These are phyloP conservation scores for Phytopythium aichiense DNA, from an alignment of 352 stramenopile genomes.

Conservation along the genomic window DNA sequence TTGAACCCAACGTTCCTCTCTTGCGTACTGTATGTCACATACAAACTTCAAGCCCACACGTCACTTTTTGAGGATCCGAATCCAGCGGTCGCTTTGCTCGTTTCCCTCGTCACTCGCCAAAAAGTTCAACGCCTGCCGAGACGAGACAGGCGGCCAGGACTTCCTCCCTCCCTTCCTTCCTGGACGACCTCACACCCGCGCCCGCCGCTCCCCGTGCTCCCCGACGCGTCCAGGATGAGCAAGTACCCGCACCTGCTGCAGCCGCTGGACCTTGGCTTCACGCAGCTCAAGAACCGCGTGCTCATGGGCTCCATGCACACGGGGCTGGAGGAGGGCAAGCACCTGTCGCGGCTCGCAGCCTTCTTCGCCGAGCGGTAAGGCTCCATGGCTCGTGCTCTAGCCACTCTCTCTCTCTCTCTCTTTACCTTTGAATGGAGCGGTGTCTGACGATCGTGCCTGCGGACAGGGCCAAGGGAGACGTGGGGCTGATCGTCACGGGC, in stretches of 20 bases:
- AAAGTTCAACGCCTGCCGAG: constrained; percentile 11
- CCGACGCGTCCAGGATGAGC: constrained; percentile 23
- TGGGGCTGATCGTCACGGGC: constrained; percentile 94
- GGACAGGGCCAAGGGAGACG: constrained; percentile 82
- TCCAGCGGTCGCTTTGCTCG: neutral
- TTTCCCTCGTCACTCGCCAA: neutral
- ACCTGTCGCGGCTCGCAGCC: constrained; percentile 81
- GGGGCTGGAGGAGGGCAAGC: constrained; percentile 83
- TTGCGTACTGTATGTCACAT: neutral
- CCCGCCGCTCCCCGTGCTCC: too few species aligned
- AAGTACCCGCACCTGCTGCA: constrained; percentile 77
- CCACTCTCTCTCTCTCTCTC: too few species aligned
- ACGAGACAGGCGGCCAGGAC: neutral
- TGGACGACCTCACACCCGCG: too few species aligned
- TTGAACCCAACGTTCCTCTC: neutral
- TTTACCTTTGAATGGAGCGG: too few species aligned
- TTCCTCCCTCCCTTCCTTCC: neutral
- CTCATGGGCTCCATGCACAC: constrained; percentile 93
- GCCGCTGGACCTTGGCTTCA: constrained; percentile 79
- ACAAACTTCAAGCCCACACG: neutral
- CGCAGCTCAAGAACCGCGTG: constrained; percentile 81
- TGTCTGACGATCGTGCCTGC: neutral
- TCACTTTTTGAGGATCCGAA: neutral
- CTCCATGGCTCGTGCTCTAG: neutral
- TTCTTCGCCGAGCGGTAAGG: constrained; percentile 92